Percentiles rank a stretch among this genome's conserved stretches.
Conservation (phyloP, 179 eudicot species). For the Nepenthes alata region DNA sequence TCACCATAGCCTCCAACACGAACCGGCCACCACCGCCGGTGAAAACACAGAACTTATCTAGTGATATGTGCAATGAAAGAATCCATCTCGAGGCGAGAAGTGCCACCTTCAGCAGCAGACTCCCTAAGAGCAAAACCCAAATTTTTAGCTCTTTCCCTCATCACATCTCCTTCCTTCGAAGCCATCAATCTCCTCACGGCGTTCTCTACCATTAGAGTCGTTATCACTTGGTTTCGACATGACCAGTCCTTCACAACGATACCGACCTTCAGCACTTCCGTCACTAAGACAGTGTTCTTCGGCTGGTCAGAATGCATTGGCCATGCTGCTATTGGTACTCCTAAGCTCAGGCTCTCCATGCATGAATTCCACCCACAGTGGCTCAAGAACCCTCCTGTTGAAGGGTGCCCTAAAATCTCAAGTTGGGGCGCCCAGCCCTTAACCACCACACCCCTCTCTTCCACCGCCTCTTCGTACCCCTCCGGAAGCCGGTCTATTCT, state of each 20-base stretch:
- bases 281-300: slow-evolving; percentile 31
- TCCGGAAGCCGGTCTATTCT: slow-evolving; percentile 22
- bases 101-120: slow-evolving; percentile 35
- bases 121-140: slow-evolving; percentile 15
- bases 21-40: too few species aligned
- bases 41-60: slow-evolving; percentile 10
- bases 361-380: slow-evolving; percentile 86
- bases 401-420: slow-evolving; percentile 49
- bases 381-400: slow-evolving; percentile 59
- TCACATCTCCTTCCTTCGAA: slow-evolving; percentile 37
- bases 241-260: slow-evolving; percentile 27
- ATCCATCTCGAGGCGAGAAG: slow-evolving; percentile 28
- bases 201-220: slow-evolving; percentile 14
- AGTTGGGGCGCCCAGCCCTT: slow-evolving; percentile 71
- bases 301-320: slow-evolving; percentile 74
- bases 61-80: slow-evolving; percentile 46
- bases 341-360: slow-evolving; percentile 46
- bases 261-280: slow-evolving; percentile 29
- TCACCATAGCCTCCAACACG: too few species aligned
- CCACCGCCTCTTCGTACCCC: slow-evolving; percentile 45
- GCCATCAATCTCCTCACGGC: slow-evolving; percentile 34
- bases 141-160: slow-evolving; percentile 31
- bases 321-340: slow-evolving; percentile 67
- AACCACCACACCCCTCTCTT: slow-evolving; percentile 31
- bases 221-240: slow-evolving; percentile 14